Base-by-base conservation (phyloP, 495 filamentous ascomycete species). In the Achaetomiella virescens region DNA sequence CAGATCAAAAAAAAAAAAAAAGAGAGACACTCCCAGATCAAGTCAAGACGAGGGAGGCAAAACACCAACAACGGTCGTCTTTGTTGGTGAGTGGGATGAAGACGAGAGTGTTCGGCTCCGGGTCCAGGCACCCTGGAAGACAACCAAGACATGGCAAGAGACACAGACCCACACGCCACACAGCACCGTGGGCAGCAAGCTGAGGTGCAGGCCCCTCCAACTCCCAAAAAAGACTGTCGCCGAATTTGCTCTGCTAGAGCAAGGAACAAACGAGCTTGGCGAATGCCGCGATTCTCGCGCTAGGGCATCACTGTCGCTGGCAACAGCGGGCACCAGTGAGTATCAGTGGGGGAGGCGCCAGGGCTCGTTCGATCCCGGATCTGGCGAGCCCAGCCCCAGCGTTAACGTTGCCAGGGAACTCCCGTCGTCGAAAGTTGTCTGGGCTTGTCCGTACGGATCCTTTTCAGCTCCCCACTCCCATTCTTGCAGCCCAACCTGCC, bases 401-500 rank as follows among this genome's bases (percentile, higher is more conserved):
- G 38, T 3, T 14, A 18, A 42, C 12, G 17, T 3, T 10, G 8
- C 5, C 41, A 8, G 2, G 8, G 14, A 10, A 17, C 6, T 18
- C 15, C 11, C 22, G 6, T 7, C 0, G 29, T 10, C 3, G 14
- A 3, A 37, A 33, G 1, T 6, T 10, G 17, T 22, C 17, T 10
- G 44, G 14, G 1, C 44, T 14, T 2, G 6, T 11, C 44, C 12
- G 45, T 48, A 49, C n/a, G n/a, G n/a, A n/a, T n/a, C n/a, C n/a
- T 40, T 50, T 38, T 50, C 48, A 50, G 35, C 48, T 50, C 47
- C 27, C 9, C 9, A 31, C 27, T 31, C 22, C 48, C 48, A 40
- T 50, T 50, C 21, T 40, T 50, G 48, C 35, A 50, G 48, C 48
- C 35, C 33, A 25, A 17, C 33, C 12, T 20, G n/a, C 36, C 12